Base-by-base conservation (phyloP, 805 yeast species). In the Ogataea neopini region DNA sequence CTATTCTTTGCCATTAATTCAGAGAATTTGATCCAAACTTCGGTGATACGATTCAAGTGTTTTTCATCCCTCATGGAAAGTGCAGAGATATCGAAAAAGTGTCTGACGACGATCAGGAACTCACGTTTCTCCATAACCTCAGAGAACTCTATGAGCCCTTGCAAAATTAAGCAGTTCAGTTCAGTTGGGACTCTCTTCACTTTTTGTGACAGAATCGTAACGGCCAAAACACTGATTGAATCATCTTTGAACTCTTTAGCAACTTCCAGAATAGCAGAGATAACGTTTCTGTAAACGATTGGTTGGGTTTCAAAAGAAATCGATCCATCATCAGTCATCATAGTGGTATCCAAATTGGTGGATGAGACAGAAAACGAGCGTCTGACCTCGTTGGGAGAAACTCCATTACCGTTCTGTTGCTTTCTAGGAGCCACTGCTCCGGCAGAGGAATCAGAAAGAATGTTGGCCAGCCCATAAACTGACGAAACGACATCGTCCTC, bases 401-500 rank as follows among this genome's bases (percentile, higher is more conserved):
- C 75, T 18, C 45, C 48, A 14, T 43, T 48, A 2, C 52, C 50
- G n/a, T n/a, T n/a, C 20, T 40, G 32, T 60, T 57, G 42, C 61
- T 69, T 56, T 69, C 76, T 50, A 6, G 42, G 42, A 68, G n/a
- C n/a, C n/a, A n/a, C n/a, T n/a, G n/a, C n/a, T 11, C 44, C 36
- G 4, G 48, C 44, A 7, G 32, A 32, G 3, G 53, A 39, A 76
- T 83, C 44, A 74, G 78, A 43, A 26, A 92, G 68, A 49, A 86
- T 64, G 62, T 94, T 94, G 15, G 87, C 81, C 53, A 92, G 73
- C 0, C 95, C 83, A 67, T 94, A 94, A 43, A 94, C 81, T 1
- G 92, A 79, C 6, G 96, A 84, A 7, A 90, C 87, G 18, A 86
- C 83, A 1, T 88, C 80, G 61, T 90, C 97, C 60, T 89, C 92